A percentile compares a stretch with the other conserved stretches of the same genome.
These are phyloP conservation scores for Komagataella mondaviorum DNA, from an alignment of 805 yeast species.

Conservation along the genomic window DNA sequence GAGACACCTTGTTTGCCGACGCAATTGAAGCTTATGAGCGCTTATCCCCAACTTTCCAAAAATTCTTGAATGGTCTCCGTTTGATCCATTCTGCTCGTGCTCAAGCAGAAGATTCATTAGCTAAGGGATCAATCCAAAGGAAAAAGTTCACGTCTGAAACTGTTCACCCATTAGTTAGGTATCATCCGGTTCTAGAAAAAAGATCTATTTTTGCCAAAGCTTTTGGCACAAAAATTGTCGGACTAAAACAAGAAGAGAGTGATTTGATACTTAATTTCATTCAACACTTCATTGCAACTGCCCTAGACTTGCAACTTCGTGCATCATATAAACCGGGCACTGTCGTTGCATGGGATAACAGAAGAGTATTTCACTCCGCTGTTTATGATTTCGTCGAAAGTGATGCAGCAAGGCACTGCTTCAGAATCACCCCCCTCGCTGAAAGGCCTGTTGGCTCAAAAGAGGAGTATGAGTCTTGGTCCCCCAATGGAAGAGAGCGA, in stretches of 20 bases:
- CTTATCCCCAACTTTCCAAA: constrained; percentile 50
- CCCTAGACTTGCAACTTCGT: constrained; percentile 31
- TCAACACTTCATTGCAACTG: not conserved
- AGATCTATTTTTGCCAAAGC: constrained; percentile 45
- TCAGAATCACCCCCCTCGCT: constrained; percentile 4
- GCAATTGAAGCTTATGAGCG: constrained; percentile 58
- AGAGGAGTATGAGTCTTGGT: constrained; percentile 4
- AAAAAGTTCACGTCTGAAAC: constrained; percentile 45
- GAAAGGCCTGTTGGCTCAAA: constrained; percentile 3
- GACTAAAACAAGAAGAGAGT: constrained; percentile 61
- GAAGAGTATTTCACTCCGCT: constrained; percentile 36
- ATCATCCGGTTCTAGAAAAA: constrained; percentile 61
- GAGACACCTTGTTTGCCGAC: constrained; percentile 74
- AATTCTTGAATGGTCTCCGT: constrained; percentile 44
- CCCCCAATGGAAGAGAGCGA: not conserved
- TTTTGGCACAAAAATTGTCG: constrained; percentile 55
- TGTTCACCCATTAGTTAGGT: constrained; percentile 59
- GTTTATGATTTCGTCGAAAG: constrained; percentile 32
- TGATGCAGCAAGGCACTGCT: constrained; percentile 11
- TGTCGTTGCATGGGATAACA: constrained; percentile 42
- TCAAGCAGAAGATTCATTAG: constrained; percentile 47
- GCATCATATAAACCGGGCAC: constrained; percentile 37
- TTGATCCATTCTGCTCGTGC: constrained; percentile 60
- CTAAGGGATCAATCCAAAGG: constrained; percentile 50
- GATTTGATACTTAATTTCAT: constrained; percentile 34